Evolutionary conservation across 805 yeast species (phyloP).

Genomic region (Alloascoidea africana): DNA sequence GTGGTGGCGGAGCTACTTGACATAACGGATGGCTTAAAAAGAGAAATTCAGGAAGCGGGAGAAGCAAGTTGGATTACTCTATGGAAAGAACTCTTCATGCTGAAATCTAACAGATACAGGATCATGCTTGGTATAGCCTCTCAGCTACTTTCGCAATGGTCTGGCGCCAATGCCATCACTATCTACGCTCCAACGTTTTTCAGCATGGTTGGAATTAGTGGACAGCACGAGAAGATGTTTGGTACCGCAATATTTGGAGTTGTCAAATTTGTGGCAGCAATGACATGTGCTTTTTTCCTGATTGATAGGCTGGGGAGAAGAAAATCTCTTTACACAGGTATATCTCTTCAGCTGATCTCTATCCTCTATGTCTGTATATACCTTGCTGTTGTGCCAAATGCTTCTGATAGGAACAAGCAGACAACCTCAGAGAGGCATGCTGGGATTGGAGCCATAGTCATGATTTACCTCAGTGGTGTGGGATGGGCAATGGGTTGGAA

Average conservation of each 20-base stretch:
- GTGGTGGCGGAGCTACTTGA: slow-evolving; percentile 36
- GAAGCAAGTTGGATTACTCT: slow-evolving; percentile 12
- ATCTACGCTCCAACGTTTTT: slow-evolving; percentile 41
- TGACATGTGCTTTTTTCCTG: slow-evolving; percentile 34
- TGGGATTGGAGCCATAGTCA: slow-evolving; percentile 32
- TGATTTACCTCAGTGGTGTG: slow-evolving; percentile 31
- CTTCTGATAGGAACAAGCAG: slow-evolving; percentile 19
- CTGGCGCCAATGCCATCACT: slow-evolving; percentile 42
- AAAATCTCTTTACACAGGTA: slow-evolving; percentile 32
- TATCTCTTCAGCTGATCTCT: slow-evolving; percentile 25
- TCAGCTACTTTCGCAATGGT: slow-evolving; percentile 41
- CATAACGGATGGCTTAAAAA: slow-evolving; percentile 29
- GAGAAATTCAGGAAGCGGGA: slow-evolving; percentile 19
- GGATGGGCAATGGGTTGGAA: slow-evolving; percentile 52
- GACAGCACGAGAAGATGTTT: slow-evolving; percentile 21
- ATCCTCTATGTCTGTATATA: slow-evolving; percentile 32
- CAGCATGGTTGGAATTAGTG: slow-evolving; percentile 28
- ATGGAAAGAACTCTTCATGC: slow-evolving; percentile 21
- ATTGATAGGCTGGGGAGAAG: slow-evolving; percentile 40
- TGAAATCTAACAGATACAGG: slow-evolving; percentile 29
- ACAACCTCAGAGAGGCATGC: slow-evolving; percentile 21
- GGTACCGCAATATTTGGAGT: slow-evolving; percentile 39
- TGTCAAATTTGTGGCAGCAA: slow-evolving; percentile 34
- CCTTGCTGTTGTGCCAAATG: slow-evolving; percentile 28
- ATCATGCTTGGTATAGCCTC: slow-evolving; percentile 24